Base-by-base conservation (phyloP, 2,329 filamentous ascomycete species). In the Byssoonygena ceratinophila region DNA sequence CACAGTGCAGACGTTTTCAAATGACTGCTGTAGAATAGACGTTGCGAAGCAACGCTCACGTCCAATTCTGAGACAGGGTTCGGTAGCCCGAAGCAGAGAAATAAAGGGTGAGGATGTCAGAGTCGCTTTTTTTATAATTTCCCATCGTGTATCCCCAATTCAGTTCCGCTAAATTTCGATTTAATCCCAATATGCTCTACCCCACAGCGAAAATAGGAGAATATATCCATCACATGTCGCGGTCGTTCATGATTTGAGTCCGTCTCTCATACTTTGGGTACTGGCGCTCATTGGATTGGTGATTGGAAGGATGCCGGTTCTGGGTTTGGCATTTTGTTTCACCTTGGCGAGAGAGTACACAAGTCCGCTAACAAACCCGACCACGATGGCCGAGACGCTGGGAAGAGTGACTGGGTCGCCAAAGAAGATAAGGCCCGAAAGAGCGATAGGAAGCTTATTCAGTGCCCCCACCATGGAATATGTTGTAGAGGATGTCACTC, bases 391-490 rank as follows among this genome's bases (percentile, higher is more conserved):
- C 20, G 87, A 87, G 9, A 95, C 87, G 65, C 87, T 92, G 61
- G 88, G 89, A 57, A 96, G 79, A 0, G 92, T 97, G 61, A 95
- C 85, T 0, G 92, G 90, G 0, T 90, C 90, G 57, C 92, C 81
- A 72, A 98, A 98, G 78, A 98, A 98, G 63, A 98, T 72, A 37
- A 98, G 79, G 25, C 92, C 92, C 58, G 85, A 91, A 59, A 98
- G 70, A 52, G 92, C 92, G 61, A 98, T 90, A 39, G 92, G 92
- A 29, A 98, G 83, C 77, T 98, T 98, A 79, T 98, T 98, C 64
- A 98, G 77, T 16, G 91, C 88, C 57, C 92, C 92, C 53, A 97
- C 92, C 91, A 98, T 97, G 27, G 87, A 94, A 76, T 97, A 98
- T 1, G 92, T 98, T 7, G 92, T 98, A 16, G 90, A 96, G 0